Evolutionary conservation across 1,284 basidiomycete genomes (phyloP), one percentile per base, ranked within the genome.

Genomic region (Apiotrichum montevideense): DNA sequence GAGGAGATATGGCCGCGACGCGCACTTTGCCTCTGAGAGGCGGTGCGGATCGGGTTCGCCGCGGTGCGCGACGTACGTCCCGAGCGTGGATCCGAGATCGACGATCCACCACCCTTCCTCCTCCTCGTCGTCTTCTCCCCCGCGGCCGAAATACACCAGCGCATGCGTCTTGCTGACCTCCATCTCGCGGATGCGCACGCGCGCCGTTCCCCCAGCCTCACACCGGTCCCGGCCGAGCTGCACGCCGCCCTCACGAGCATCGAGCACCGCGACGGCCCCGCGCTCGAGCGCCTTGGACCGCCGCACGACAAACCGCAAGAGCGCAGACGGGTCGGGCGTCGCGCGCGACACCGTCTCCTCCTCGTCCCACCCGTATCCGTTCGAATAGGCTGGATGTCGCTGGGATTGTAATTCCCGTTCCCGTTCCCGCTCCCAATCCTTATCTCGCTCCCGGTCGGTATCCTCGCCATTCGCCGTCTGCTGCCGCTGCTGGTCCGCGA

Each of bases 101-200:
- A 74, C 71, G 13, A 74, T 58, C 63, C 66, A 71, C 69, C 71
- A 77, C 6, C 63, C 66, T 14, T 42, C 50, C 11, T 57, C 61
- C 13, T 53, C 54, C 32, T 47, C 57, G 13, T 58, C 61, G 13
- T 56, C 56, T 14, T 41, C 48, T 32, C 55, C 46, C 51, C 48
- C 43, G 48, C 55, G 10, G 52, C 62, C 33, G 52, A 51, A 55
- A 54, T 52, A 77, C 3, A 77, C 54, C 10, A 71, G 58, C 13
- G 72, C 71, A 53, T 77, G 75, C 13, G 69, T 68, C 56, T 76
- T 75, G 63, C 72, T 74, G 8, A 73, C 73, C 49, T 69, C 67
- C 74, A 77, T 74, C 63, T 76, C 75, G 47, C 68, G 68, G 29
- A 76, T 52, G 39, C 75, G 56, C 3, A 77, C 21, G 37, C 74